Percentiles rank a stretch among this genome's conserved stretches.
These are phyloP conservation scores for Amanita rubescens DNA, from an alignment of 768 basidiomycete genomes.

Conservation along the genomic window DNA sequence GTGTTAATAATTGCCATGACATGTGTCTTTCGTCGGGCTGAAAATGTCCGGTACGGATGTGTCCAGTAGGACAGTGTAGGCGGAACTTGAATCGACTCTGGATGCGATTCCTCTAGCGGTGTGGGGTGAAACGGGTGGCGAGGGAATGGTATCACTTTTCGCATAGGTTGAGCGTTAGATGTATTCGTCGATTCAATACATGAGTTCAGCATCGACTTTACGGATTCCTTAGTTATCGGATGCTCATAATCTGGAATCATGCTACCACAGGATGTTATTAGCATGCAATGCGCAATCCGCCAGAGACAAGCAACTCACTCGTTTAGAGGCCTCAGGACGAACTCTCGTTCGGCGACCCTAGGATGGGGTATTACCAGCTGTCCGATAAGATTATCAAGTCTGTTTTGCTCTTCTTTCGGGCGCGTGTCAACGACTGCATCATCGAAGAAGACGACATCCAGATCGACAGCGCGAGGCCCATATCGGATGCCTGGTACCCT, in stretches of 20 bases:
- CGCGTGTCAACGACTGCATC: constrained; percentile 51
- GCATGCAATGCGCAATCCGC: neutral
- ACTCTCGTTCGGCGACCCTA: constrained; percentile 77
- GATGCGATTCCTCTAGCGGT: constrained; percentile 11
- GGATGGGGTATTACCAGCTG: constrained; percentile 85
- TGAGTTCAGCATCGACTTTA: constrained; percentile 35
- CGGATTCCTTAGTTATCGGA: constrained; percentile 43
- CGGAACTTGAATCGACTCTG: constrained; percentile 24
- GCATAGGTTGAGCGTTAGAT: constrained; percentile 40
- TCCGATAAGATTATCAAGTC: constrained; percentile 47
- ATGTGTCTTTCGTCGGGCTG: constrained; percentile 33
- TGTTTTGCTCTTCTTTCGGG: constrained; percentile 25
- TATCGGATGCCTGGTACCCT: constrained; percentile 72
- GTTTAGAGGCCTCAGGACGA: constrained; percentile 79
- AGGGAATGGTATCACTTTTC: constrained; percentile 73
- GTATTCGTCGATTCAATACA: constrained; percentile 27
- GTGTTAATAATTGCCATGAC: constrained; percentile 91
- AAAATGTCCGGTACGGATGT: constrained; percentile 21
- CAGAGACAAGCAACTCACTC: constrained; percentile 54
- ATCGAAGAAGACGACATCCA: constrained; percentile 82
- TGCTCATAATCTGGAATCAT: constrained; percentile 74
- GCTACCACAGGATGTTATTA: constrained; percentile 30
- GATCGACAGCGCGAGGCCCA: constrained; percentile 85
- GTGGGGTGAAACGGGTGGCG: constrained; percentile 31
- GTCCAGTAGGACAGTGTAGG: constrained; percentile 46